Base-by-base conservation (phyloP, 2,329 filamentous ascomycete species). In the Diaporthe caulivora region DNA sequence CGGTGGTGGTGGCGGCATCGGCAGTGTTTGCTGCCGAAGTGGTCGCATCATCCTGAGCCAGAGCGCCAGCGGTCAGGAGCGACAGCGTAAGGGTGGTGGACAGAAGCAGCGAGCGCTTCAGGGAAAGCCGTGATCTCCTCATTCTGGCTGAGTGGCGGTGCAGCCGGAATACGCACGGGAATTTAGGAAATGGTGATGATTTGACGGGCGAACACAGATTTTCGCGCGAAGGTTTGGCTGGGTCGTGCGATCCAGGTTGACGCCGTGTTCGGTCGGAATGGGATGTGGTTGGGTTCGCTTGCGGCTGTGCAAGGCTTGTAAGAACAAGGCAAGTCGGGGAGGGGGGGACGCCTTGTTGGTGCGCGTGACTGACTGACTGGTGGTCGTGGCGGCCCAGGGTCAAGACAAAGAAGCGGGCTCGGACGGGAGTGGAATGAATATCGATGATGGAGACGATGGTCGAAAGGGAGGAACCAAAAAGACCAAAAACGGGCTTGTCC, bases 41-140 rank as follows among this genome's bases (percentile, higher is more conserved):
- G 15, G 60, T 72, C 42, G 76, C 57, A 42, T 76, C 62, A 58
- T 77, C 71, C 42, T 81, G 80, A 9, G 81, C 81, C 55, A 80
- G 47, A 13, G 74, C 78, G n/a, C 72, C 73, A 24, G 75, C 73
- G 13, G 79, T 75, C 65, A 81, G 74, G 40, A 81, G 65, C 1
- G 78, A 74, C 29, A 80, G 70, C 29, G 78, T 77, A 31, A 78
- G 70, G 51, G 82, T 72, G 34, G 78, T 71, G 2, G 80, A 77
- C 24, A 81, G 74, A 71, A 83, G 78, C 75, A 83, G 78, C 76
- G 78, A 78, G 53, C 80, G 81, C 80, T 78, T 81, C 78, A 80
- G 72, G 55, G 80, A 81, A 53, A 79, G 70, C 54, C 76, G 78
- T 76, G 80, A 75, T 51, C 76, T 74, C 47, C 72, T 74, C 81